Percentiles rank a stretch among this genome's conserved stretches.
Evolutionary conservation across 2,329 filamentous ascomycete genomes (phyloP).

Genomic region (Aspergillus pseudoterreus): DNA sequence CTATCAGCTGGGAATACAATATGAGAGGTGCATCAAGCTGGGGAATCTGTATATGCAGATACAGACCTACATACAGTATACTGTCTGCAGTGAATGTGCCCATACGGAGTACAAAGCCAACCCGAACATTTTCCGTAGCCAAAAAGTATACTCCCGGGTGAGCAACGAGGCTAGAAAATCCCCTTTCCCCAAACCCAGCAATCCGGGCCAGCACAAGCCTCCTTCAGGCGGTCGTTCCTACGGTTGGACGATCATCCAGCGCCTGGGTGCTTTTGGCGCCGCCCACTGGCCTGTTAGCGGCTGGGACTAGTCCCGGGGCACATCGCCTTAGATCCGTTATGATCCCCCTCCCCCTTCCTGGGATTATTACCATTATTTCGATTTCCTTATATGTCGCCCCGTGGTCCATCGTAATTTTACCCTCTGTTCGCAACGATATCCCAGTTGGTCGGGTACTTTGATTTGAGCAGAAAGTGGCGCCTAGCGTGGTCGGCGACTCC

Average conservation of each 20-base stretch:
- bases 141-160: background rate
- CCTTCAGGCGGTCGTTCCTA: constrained; percentile 6
- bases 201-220: constrained; percentile 13
- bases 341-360: constrained; percentile 3
- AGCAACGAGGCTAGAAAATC: constrained; percentile 2
- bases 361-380: background rate
- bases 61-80: too few relatives aligned
- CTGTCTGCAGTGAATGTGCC: too few relatives aligned
- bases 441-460: constrained; percentile 6
- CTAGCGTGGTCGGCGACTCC: background rate
- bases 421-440: constrained; percentile 7
- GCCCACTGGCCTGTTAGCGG: constrained; percentile 7
- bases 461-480: background rate
- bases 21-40: too few relatives aligned
- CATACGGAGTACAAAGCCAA: too few relatives aligned
- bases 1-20: too few relatives aligned
- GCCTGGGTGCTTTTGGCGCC: constrained; percentile 1
- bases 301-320: constrained; percentile 13
- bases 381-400: background rate
- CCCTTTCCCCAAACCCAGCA: constrained; percentile 4
- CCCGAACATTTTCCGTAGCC: too few relatives aligned
- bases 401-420: constrained; percentile 9
- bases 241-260: constrained; percentile 8
- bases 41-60: background rate
- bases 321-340: constrained; percentile 13